phyloP scores from a whole-genome alignment of 257 asterid species.

The Nicotiana attenuata region DNA sequence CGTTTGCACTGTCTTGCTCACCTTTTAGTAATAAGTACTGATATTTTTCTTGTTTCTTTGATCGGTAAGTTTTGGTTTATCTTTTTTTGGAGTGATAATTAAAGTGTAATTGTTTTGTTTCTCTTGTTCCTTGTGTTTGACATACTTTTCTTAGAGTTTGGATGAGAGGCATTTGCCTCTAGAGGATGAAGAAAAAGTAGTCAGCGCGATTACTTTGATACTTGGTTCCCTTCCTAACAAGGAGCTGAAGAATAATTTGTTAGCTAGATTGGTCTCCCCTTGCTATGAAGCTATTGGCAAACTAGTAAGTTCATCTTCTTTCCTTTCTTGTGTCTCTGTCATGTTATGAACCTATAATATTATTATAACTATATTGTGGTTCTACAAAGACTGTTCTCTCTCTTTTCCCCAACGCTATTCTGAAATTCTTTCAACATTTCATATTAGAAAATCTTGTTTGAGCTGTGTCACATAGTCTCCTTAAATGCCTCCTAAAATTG shows the following conservation, averaged over 20 bases:
- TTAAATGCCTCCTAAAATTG: neutral
- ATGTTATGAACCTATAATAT: neutral
- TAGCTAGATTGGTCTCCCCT: conserved; percentile 63
- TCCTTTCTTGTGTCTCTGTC: neutral
- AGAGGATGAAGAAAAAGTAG: conserved; percentile 83
- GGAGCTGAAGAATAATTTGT: conserved; percentile 64
- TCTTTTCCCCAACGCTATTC: neutral
- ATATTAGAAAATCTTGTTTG: neutral
- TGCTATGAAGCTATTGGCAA: conserved; percentile 62
- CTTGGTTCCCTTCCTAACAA: conserved; percentile 67
- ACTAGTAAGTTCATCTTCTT: conserved; percentile 50
- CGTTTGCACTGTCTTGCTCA: neutral
- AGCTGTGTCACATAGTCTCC: neutral
- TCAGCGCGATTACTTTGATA: conserved; percentile 60
- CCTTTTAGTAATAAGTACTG: neutral
- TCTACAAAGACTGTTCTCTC: neutral
- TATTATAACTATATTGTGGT: neutral
- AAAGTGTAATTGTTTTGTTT: neutral
- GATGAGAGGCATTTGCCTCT: conserved; percentile 59
- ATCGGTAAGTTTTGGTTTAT: neutral
- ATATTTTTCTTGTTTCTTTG: conserved; percentile 1
- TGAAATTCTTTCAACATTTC: neutral
- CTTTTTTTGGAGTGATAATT: neutral
- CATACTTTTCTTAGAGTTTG: conserved; percentile 48
- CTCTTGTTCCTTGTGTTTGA: neutral